phyloP scores from a whole-genome alignment of 148 eudicot species.

The Pharnaceum exiguum region DNA sequence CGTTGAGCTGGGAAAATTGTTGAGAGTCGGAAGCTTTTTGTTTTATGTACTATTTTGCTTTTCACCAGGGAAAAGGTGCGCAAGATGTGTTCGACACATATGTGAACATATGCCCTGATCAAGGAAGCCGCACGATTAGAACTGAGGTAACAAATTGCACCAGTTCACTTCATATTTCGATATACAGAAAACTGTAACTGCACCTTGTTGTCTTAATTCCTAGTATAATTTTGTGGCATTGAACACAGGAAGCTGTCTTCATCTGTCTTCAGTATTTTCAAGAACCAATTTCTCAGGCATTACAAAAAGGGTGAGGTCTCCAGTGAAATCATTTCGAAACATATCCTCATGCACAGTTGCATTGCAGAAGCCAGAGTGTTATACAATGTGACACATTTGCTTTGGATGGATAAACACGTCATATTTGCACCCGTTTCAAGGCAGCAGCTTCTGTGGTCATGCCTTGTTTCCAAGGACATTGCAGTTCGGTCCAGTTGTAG shows the following conservation, averaged over 20 bases:
- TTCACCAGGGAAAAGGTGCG: conserved; percentile 68
- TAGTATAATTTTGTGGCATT: not conserved
- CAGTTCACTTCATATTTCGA: not conserved
- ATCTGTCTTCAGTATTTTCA: conserved; percentile 92
- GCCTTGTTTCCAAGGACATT: too few species aligned
- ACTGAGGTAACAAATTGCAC: conserved; percentile 60
- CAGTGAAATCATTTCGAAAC: not conserved
- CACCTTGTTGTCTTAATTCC: not conserved
- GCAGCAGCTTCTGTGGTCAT: too few species aligned
- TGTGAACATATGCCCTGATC: conserved; percentile 82
- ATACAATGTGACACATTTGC: too few species aligned
- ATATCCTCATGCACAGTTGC: too few species aligned
- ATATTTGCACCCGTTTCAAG: too few species aligned
- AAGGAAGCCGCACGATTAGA: conserved; percentile 95
- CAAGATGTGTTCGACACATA: conserved; percentile 57
- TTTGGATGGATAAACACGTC: too few species aligned
- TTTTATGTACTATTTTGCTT: not conserved
- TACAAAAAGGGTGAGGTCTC: conserved; percentile 18
- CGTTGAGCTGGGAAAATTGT: too few species aligned
- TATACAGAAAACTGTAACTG: not conserved
- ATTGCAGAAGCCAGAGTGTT: too few species aligned
- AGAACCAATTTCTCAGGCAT: conserved; percentile 71
- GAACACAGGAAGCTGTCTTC: conserved; percentile 81
- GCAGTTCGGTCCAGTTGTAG: too few species aligned
- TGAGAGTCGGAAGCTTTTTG: not conserved